Evolutionary conservation across 2,329 filamentous ascomycete genomes (phyloP), one percentile per base, ranked within the genome.

Genomic region (Talaromyces funiculosus): DNA sequence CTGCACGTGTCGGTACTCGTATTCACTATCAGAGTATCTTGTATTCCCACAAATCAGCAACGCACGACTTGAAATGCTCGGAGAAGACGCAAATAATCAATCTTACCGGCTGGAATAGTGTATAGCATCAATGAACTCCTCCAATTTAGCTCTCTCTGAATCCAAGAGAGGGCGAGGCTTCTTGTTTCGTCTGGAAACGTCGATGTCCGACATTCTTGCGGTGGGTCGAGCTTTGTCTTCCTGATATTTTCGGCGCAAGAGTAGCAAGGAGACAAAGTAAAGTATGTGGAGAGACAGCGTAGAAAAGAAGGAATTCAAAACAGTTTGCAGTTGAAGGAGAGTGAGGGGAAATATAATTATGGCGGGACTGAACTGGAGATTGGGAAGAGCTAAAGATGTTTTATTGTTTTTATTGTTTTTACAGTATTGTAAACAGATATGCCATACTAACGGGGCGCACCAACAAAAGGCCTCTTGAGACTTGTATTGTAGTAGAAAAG

Each of bases 1-100:
- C 77, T 97, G 92, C 61, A 99, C 94, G 77, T 99, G 94, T 66
- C 94, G 90, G 79, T 99, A 99, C 78, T 99, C 94, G 77, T 87
- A 96, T 76, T 94, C 86, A 77, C 85, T 87, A 72, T 99, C 94
- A 29, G 88, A 92, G 75, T 99, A 99, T 75, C 94, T 97, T 20
- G 35, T 10, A 31, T 18, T n/a, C 10, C 22, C 26, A 51, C 29
- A 20, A 20, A 33, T 51, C 18, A 51, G 47, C 29, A 35, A 26
- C 22, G 22, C 26, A 14, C 18, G 16, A 18, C 20, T 9, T 26
- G 12, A 14, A 37, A 29, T 26, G n/a, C 20, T n/a, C 20, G 20
- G 18, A 40, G 24, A 40, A 14, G 14, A 9, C 31, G 16, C 12
- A 16, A 26, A 16, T 8, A 26, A 53, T 16, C 8, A 3, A 22